A percentile compares a stretch with the other conserved stretches of the same genome.
Conservation (phyloP, 192 early-diverging fungal genomes). For the Phlyctochytrium arcticum region DNA sequence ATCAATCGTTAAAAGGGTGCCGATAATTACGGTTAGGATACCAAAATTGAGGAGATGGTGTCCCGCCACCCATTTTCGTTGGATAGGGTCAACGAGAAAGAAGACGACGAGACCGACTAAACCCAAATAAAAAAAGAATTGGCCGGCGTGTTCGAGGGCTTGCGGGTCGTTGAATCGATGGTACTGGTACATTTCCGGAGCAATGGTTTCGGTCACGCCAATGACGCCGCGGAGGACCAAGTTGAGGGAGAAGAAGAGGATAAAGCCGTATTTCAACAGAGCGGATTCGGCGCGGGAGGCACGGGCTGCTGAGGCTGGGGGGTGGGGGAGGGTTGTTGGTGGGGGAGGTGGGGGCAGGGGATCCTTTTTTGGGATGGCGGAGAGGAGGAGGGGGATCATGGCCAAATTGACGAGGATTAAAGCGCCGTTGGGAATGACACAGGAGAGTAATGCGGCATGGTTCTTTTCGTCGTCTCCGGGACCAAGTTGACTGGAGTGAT, state of each 20-base stretch:
- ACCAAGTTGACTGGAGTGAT: no score
- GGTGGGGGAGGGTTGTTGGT: not conserved
- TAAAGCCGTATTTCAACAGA: slow-evolving; percentile 13
- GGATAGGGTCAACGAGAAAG: slow-evolving; percentile 23
- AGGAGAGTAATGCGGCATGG: not conserved
- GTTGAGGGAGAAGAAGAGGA: slow-evolving; percentile 28
- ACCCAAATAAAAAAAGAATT: slow-evolving; percentile 28
- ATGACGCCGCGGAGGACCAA: slow-evolving; percentile 30
- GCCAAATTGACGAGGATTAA: slow-evolving; percentile 6
- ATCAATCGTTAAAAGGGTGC: slow-evolving; percentile 15
- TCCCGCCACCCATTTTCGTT: slow-evolving; percentile 5
- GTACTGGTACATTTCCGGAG: slow-evolving; percentile 27
- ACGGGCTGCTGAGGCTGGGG: not conserved
- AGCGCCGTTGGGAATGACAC: slow-evolving; percentile 8
- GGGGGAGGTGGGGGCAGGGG: slow-evolving; percentile 3
- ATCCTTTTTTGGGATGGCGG: slow-evolving; percentile 15
- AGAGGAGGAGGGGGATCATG: slow-evolving; percentile 6
- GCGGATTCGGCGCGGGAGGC: not conserved
- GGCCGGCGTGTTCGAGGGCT: slow-evolving; percentile 8
- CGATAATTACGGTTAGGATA: slow-evolving; percentile 2
- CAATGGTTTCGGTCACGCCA: slow-evolving; percentile 31
- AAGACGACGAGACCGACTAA: slow-evolving; percentile 24
- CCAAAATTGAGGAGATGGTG: slow-evolving; percentile 13
- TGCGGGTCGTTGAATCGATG: not conserved
- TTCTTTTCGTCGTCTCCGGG: not conserved